phyloP scores from a whole-genome alignment of 345 rosid genomes.

The Moricandia moricandioides region DNA sequence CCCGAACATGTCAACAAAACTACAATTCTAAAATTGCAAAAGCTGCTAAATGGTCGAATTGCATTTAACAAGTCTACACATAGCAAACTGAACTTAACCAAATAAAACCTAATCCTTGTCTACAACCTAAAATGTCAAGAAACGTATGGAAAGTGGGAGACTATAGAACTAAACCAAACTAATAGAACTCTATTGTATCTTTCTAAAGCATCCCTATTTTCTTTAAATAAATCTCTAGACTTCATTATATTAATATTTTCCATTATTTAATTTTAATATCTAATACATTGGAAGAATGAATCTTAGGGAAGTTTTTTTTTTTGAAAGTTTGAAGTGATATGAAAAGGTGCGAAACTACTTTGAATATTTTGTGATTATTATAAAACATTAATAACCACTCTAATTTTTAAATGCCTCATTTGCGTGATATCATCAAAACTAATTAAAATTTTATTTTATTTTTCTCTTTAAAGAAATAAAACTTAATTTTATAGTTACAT shows the following conservation, averaged over 20 bases:
- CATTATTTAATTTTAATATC: not conserved
- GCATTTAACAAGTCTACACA: constrained; percentile 9
- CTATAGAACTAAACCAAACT: not conserved
- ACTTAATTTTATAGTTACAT: too few relatives aligned
- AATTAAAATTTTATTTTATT: too few relatives aligned
- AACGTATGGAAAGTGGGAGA: not conserved
- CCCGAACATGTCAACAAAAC: constrained; percentile 29
- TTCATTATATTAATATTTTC: not conserved
- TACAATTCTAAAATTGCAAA: constrained; percentile 19
- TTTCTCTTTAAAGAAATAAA: too few relatives aligned
- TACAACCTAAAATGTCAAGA: not conserved
- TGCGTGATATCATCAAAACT: too few relatives aligned
- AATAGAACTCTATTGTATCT: not conserved
- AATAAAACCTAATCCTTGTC: constrained; percentile 15
- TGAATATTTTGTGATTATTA: too few relatives aligned
- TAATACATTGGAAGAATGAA: too few relatives aligned
- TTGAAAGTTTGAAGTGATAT: too few relatives aligned
- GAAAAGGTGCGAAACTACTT: too few relatives aligned
- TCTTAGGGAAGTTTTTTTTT: too few relatives aligned
- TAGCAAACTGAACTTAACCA: constrained; percentile 1
- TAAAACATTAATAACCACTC: too few relatives aligned
- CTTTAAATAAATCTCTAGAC: not conserved
- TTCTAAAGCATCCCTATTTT: not conserved
- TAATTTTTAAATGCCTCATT: too few relatives aligned
- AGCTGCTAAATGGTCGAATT: constrained; percentile 34